These are phyloP conservation scores for Diddensiella santjacobensis DNA, from an alignment of 805 yeast genomes.

Conservation along the genomic window DNA sequence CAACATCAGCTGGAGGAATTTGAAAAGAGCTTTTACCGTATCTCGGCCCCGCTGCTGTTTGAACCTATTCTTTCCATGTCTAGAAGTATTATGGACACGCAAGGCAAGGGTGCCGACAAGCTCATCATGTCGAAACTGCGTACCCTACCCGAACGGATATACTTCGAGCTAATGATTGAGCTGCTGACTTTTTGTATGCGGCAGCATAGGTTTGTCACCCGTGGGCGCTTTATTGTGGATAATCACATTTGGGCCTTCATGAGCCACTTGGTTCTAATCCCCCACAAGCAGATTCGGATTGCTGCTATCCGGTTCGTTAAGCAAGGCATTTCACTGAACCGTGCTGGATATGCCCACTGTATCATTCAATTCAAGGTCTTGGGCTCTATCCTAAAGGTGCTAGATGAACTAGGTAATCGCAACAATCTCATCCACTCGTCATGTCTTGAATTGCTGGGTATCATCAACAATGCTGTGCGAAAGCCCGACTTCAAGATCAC, in stretches of 20 bases:
- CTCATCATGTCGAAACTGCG: not conserved
- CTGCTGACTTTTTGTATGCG: slow-evolving; percentile 62
- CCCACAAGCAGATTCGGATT: slow-evolving; percentile 53
- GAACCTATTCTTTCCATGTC: slow-evolving; percentile 28
- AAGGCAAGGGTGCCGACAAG: not conserved
- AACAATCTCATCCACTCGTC: slow-evolving; percentile 73
- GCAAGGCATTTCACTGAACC: slow-evolving; percentile 48
- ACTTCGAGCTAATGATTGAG: slow-evolving; percentile 63
- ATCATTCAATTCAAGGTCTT: slow-evolving; percentile 55
- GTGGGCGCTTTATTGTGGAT: slow-evolving; percentile 56
- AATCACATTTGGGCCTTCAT: slow-evolving; percentile 57
- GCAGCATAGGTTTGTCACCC: slow-evolving; percentile 58
- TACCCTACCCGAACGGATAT: slow-evolving; percentile 22
- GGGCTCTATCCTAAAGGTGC: slow-evolving; percentile 45
- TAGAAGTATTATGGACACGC: not conserved
- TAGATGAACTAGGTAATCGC: slow-evolving; percentile 44
- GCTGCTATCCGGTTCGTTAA: slow-evolving; percentile 70
- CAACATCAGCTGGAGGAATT: slow-evolving; percentile 4
- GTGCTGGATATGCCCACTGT: slow-evolving; percentile 57
- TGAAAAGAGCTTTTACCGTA: slow-evolving; percentile 16
- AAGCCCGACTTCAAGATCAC: not conserved
- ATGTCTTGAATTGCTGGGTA: slow-evolving; percentile 53
- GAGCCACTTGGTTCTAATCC: slow-evolving; percentile 43
- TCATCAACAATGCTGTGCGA: slow-evolving; percentile 9
- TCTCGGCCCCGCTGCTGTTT: slow-evolving; percentile 59